phyloP scores from a whole-genome alignment of 495 filamentous ascomycete species.

The Xylaria scruposa region DNA sequence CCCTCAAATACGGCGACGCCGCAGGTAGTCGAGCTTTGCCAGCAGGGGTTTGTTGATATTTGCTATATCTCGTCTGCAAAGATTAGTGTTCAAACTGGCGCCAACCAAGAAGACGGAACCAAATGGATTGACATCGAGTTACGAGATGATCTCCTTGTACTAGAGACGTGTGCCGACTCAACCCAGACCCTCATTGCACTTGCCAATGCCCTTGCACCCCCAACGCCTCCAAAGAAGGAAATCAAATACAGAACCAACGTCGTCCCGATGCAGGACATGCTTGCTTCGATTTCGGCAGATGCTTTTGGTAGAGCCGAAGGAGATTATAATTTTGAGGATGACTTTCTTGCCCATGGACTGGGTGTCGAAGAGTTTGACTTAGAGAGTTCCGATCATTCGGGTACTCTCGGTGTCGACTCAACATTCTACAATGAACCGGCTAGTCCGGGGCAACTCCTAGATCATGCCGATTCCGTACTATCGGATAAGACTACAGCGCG shows the following conservation, averaged over 20 bases:
- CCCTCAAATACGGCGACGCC: constrained; percentile 57
- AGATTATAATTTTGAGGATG: constrained; percentile 62
- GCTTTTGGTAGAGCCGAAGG: constrained; percentile 69
- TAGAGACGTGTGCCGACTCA: constrained; percentile 96
- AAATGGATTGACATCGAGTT: constrained; percentile 81
- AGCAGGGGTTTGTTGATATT: constrained; percentile 81
- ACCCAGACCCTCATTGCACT: constrained; percentile 89
- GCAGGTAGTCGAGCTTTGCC: constrained; percentile 70
- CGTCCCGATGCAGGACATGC: constrained; percentile 82
- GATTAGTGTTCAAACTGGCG: constrained; percentile 61
- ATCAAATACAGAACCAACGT: constrained; percentile 88
- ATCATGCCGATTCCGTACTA: constrained; percentile 47
- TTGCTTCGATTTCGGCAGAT: constrained; percentile 87
- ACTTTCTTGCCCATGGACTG: constrained; percentile 54
- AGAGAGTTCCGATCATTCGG: constrained; percentile 41
- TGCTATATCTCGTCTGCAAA: constrained; percentile 83
- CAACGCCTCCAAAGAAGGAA: constrained; percentile 77
- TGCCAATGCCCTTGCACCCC: constrained; percentile 81
- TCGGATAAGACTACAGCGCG: constrained; percentile 47
- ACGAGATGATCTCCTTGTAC: constrained; percentile 81
- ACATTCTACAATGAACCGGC: constrained; percentile 48
- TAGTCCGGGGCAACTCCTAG: constrained; percentile 48
- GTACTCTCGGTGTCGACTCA: constrained; percentile 47
- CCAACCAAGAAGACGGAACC: constrained; percentile 56
- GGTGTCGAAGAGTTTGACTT: constrained; percentile 42